Evolutionary conservation across 108 stramenopile species (phyloP).

Genomic region (Discostella pseudostelligera): DNA sequence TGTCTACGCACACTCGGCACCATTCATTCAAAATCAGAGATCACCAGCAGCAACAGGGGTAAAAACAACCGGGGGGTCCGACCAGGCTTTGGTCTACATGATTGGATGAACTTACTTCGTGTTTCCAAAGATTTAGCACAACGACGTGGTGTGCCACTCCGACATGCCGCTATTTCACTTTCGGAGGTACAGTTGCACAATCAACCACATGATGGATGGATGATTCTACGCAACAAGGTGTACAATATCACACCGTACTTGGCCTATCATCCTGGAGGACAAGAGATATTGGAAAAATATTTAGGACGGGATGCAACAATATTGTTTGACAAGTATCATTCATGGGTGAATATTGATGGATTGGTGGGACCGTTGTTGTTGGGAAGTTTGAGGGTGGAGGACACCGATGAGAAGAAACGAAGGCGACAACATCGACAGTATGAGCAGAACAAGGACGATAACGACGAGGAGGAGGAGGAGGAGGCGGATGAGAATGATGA

Average conservation of each 20-base stretch:
- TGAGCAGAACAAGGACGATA: too few species aligned
- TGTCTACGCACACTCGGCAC: too few species aligned
- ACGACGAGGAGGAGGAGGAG: too few species aligned
- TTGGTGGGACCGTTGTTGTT: constrained; percentile 54
- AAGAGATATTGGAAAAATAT: constrained; percentile 61
- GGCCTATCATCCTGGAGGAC: constrained; percentile 95
- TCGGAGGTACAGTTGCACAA: constrained; percentile 75
- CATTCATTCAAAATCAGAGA: too few species aligned
- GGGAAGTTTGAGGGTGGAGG: constrained; percentile 42
- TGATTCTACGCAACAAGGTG: constrained; percentile 77
- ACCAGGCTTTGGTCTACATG: constrained; percentile 76
- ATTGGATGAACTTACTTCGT: constrained; percentile 73
- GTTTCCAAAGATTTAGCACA: constrained; percentile 67
- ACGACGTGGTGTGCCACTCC: constrained; percentile 59
- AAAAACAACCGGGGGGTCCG: constrained; percentile 16
- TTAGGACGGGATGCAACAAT: constrained; percentile 84
- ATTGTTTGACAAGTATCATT: constrained; percentile 91
- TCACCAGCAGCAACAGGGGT: not conserved
- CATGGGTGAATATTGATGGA: constrained; percentile 82
- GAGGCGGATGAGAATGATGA: too few species aligned
- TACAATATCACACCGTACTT: constrained; percentile 94
- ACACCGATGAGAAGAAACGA: not conserved
- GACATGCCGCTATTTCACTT: constrained; percentile 52
- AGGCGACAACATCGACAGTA: too few species aligned
- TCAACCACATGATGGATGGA: constrained; percentile 85